Base-by-base conservation (phyloP, 2,329 filamentous ascomycete species). In the Dactylellina parvicollis region DNA sequence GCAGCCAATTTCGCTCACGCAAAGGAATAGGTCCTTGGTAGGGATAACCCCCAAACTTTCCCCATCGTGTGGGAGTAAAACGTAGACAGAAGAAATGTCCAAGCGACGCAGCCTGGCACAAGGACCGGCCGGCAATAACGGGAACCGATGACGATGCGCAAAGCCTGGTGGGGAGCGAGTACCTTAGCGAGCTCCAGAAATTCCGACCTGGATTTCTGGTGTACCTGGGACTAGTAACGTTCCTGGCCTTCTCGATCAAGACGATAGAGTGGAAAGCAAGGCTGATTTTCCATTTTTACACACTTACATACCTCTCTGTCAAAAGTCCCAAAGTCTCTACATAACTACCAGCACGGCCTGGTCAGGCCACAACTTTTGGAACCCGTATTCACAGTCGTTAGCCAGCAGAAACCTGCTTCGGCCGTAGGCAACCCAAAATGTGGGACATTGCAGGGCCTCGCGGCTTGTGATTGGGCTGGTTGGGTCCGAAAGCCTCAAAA, bases 361-460 rank as follows among this genome's bases (percentile, higher is more conserved):
- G 59, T 72, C 69, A 73, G 69, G 69, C 69, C 69, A 73, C 69
- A 55, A 30, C 67, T 44, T 55, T 46, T 7, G 14, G 34, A 47
- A 12, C 55, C 40, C 10, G 10, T 32, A 20, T 32, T 59, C 9
- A n/a, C n/a, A n/a, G 24, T 59, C 44, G 40, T 54, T 49, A 62
- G 66, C 67, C 67, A 72, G 69, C 69, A 73, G 61, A 65, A 72
- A 72, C 67, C 46, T 65, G 69, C 52, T 73, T 73, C 14, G 66
- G 44, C 50, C 46, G 66, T 62, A 73, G 69, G 69, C 69, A 73
- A 26, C 67, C 60, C 54, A 60, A 55, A 47, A 20, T 52, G 34
- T 46, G 59, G 69, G 55, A 60, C 52, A 28, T 73, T 22, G 52
- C 54, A 65, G 44, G 69, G 69, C 28, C 52, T 52, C 67, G 57